Evolutionary conservation across 2,329 filamentous ascomycete species (phyloP).

Genomic region (Fusarium denticulatum): DNA sequence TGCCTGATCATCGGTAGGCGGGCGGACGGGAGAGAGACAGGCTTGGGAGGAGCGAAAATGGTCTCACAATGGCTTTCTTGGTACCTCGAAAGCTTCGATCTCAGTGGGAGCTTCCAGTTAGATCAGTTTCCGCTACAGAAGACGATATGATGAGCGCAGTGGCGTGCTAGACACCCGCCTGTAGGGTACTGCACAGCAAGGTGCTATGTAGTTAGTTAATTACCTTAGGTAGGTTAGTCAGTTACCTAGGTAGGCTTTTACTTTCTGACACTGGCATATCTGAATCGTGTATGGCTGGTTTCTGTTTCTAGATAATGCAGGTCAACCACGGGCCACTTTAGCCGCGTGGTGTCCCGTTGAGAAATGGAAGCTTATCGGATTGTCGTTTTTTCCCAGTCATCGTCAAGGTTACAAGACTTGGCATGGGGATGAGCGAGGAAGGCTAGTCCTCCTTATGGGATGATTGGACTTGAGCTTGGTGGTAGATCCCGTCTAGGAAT

Average conservation of each 20-base stretch:
- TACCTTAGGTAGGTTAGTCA: not conserved
- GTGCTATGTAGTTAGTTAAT: not conserved
- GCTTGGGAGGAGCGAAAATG: not conserved
- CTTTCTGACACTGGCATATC: conserved; percentile 17
- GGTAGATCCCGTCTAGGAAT: not conserved
- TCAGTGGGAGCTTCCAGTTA: not conserved
- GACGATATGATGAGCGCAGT: conserved; percentile 23
- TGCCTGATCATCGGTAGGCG: not conserved
- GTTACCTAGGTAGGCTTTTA: conserved; percentile 1
- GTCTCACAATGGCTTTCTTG: conserved; percentile 30
- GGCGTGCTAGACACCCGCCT: conserved; percentile 22
- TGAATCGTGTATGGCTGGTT: conserved; percentile 19
- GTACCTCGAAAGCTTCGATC: not conserved
- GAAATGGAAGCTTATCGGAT: conserved; percentile 11
- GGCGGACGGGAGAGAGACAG: not conserved
- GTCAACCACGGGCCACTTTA: conserved; percentile 13
- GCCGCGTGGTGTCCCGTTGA: conserved; percentile 13
- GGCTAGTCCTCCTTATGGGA: not conserved
- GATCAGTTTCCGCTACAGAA: not conserved
- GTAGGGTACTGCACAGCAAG: not conserved
- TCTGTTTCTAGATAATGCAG: conserved; percentile 33
- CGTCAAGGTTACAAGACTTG: not conserved
- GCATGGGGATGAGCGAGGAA: not conserved
- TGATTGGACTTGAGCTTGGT: not conserved
- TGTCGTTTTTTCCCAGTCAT: conserved; percentile 8